Percentiles rank a stretch among this genome's conserved stretches.
phyloP scores from a whole-genome alignment of 2,329 filamentous ascomycete species.

The Clonostachys solani region DNA sequence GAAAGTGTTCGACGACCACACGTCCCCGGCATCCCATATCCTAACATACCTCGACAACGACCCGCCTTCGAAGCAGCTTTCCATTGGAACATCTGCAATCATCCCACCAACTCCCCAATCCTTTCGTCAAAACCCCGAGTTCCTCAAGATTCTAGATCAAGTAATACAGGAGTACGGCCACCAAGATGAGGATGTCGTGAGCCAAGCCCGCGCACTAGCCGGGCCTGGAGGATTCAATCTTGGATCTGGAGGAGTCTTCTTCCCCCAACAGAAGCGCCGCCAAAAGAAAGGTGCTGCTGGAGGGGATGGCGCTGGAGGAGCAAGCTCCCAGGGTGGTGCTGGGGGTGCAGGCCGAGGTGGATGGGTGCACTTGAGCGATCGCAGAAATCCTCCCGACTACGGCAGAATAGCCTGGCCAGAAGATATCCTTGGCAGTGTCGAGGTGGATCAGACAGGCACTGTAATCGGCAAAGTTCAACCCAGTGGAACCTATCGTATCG shows the following conservation, averaged over 20 bases:
- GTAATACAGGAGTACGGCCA: slow-evolving; percentile 52
- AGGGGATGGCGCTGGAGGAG: slow-evolving; percentile 46
- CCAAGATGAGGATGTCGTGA: slow-evolving; percentile 48
- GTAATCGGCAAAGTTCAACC: slow-evolving; percentile 55
- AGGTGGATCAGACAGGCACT: slow-evolving; percentile 53
- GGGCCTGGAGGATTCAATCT: slow-evolving; percentile 50
- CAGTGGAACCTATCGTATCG: slow-evolving; percentile 58
- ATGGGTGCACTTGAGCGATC: slow-evolving; percentile 61
- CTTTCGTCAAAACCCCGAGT: slow-evolving; percentile 55
- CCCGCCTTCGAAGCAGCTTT: slow-evolving; percentile 47
- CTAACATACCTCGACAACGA: slow-evolving; percentile 56
- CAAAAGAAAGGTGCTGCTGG: slow-evolving; percentile 31
- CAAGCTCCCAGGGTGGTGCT: slow-evolving; percentile 56
- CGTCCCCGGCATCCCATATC: slow-evolving; percentile 40
- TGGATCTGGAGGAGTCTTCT: slow-evolving; percentile 46
- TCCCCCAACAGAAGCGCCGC: slow-evolving; percentile 34
- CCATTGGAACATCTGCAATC: slow-evolving; percentile 54
- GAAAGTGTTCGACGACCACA: slow-evolving; percentile 53
- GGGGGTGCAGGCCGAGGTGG: slow-evolving; percentile 57
- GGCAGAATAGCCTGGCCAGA: slow-evolving; percentile 66
- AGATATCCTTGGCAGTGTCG: slow-evolving; percentile 65
- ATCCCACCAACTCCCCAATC: slow-evolving; percentile 58
- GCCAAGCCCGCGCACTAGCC: slow-evolving; percentile 57
- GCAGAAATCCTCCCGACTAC: slow-evolving; percentile 60
- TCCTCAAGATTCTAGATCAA: slow-evolving; percentile 54